phyloP scores from a whole-genome alignment of 768 basidiomycete species.

The Auricularia heimuer region DNA sequence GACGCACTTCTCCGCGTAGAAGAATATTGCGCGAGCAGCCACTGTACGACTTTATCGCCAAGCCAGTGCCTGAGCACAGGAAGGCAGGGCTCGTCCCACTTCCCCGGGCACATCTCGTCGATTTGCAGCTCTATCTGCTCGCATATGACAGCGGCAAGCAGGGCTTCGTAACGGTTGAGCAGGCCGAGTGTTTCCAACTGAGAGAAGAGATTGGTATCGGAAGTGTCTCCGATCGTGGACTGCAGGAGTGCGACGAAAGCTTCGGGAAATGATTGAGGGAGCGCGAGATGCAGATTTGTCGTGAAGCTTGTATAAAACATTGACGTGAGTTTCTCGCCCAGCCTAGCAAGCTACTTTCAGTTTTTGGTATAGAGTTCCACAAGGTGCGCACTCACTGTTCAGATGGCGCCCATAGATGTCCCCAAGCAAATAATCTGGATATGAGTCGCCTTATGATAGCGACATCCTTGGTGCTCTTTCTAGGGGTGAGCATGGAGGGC shows the following conservation, averaged over 20 bases:
- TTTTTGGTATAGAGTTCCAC: too few species aligned
- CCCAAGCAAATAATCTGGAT: neutral
- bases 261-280: conserved; percentile 56
- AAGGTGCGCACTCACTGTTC: neutral
- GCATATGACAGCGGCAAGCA: conserved; percentile 77
- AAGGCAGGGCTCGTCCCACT: conserved; percentile 63
- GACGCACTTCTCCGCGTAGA: conserved; percentile 45
- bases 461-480: neutral
- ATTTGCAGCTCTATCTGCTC: conserved; percentile 77
- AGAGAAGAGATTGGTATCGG: conserved; percentile 37
- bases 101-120: conserved; percentile 47
- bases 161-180: conserved; percentile 71
- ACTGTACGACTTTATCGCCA: conserved; percentile 65
- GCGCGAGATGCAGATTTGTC: conserved; percentile 10
- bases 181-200: conserved; percentile 64
- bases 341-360: neutral
- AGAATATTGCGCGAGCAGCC: conserved; percentile 78
- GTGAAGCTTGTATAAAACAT: neutral
- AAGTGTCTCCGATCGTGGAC: conserved; percentile 15
- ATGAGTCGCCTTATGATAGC: neutral
- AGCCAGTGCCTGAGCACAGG: conserved; percentile 63
- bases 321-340: neutral
- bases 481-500: neutral
- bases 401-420: neutral
- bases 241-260: conserved; percentile 51